Percentiles rank a stretch among this genome's conserved stretches.
Conservation (phyloP, 2,329 filamentous ascomycete species). For the Pestalotiopsis sp. region DNA sequence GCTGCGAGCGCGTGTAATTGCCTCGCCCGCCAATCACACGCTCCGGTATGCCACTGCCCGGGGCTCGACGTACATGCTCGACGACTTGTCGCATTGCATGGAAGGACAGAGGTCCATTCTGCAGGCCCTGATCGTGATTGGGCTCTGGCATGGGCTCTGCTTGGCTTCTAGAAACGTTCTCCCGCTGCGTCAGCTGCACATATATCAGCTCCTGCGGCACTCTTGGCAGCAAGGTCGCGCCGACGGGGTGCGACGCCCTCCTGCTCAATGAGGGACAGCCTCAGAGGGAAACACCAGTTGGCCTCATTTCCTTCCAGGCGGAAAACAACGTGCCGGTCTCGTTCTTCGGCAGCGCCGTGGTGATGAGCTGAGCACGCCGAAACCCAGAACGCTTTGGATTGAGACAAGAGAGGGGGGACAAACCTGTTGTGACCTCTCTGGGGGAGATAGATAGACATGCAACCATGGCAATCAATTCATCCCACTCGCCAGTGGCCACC, state of each 20-base stretch:
- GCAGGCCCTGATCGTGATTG: not conserved
- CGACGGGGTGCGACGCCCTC: not conserved
- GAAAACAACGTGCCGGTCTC: not conserved
- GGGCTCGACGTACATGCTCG: not conserved
- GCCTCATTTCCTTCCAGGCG: not conserved
- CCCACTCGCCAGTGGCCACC: not conserved
- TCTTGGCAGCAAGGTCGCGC: not conserved
- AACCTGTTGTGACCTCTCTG: not conserved
- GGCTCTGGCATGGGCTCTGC: not conserved
- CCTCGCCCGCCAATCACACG: not conserved
- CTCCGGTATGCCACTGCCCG: not conserved
- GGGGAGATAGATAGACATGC: not conserved
- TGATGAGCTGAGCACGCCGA: not conserved
- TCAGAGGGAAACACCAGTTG: not conserved
- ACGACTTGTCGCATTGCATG: not conserved
- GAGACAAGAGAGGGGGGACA: not conserved
- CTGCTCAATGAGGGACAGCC: conserved; percentile 4
- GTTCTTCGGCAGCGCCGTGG: not conserved
- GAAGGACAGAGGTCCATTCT: not conserved
- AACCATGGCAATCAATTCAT: not conserved
- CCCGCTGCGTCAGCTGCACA: not conserved
- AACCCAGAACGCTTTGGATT: not conserved
- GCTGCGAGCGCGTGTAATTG: not conserved
- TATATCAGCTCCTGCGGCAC: not conserved
- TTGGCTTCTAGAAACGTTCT: conserved; percentile 7